Evolutionary conservation across 495 filamentous ascomycete species (phyloP), one percentile per base, ranked within the genome.

Genomic region (Daldinia vernicosa): DNA sequence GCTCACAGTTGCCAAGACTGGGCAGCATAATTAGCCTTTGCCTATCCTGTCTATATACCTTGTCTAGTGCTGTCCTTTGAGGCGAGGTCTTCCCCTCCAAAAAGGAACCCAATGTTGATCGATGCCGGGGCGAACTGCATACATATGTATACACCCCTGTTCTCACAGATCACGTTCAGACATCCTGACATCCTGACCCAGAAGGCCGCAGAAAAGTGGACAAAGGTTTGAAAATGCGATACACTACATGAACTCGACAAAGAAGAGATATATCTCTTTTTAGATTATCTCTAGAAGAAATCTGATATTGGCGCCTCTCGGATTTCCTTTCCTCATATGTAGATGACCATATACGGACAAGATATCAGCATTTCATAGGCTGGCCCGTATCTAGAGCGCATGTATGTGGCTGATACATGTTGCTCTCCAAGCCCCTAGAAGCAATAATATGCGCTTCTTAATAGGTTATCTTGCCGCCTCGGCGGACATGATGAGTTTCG

Each of bases 381-480:
- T 17, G 7, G 12, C 24, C 24, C 39, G 39, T 26, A 27, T 14
- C 22, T 15, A 15, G 32, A 58, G 55, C 14, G 11, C 17, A 39
- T 27, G 30, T 32, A 45, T 54, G 60, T 64, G 54, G 61, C 55
- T 64, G 58, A 54, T 39, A 35, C 45, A 54, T 60, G 28, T 55
- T 37, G 17, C 47, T 39, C n/a, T 47, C 47, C 50, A 32, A 54
- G 64, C 33, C 35, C 17, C 1, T 15, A 56, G 35, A 17, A 19
- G 33, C 37, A 43, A 33, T 32, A 19, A 33, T 12, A 54, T 53
- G 28, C 14, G 43, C 17, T 35, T 61, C 54, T 30, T 68, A 35
- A 72, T 68, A 72, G 69, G 69, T 22, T 50, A 39, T 54, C 58
- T 60, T 68, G 69, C 63, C 64, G 60, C 69, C 69, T 67, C 59